Evolutionary conservation across 2,329 filamentous ascomycete genomes (phyloP).

Genomic region (Neopestalotiopsis clavispora): DNA sequence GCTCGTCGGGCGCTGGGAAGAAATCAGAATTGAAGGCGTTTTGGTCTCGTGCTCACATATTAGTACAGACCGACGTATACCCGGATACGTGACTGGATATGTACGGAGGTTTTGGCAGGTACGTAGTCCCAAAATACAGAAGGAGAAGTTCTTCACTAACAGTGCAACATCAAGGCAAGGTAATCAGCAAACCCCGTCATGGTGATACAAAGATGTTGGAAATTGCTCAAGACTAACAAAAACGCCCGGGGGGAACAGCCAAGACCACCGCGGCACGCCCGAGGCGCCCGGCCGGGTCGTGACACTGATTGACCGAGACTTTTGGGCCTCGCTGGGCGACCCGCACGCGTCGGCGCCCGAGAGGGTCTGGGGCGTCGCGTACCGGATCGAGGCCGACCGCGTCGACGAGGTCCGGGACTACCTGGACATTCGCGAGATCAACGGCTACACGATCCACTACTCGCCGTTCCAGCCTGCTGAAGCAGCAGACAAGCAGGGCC

Average conservation of each 20-base stretch:
- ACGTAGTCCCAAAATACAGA: constrained; percentile 25
- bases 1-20: too few relatives aligned
- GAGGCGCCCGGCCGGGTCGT: constrained; percentile 88
- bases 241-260: constrained; percentile 53
- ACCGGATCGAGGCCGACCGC: constrained; percentile 75
- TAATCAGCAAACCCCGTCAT: constrained; percentile 7
- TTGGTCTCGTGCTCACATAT: not conserved
- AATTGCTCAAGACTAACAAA: not conserved
- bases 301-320: constrained; percentile 83
- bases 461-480: constrained; percentile 73
- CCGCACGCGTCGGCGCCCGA: constrained; percentile 64
- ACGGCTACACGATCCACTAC: constrained; percentile 94
- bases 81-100: constrained; percentile 91
- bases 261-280: constrained; percentile 94
- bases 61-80: constrained; percentile 74
- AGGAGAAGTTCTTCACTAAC: not conserved
- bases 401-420: constrained; percentile 86
- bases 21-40: too few relatives aligned
- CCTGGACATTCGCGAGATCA: constrained; percentile 95
- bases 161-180: constrained; percentile 27
- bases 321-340: constrained; percentile 81
- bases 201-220: too few relatives aligned
- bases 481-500: constrained; percentile 23
- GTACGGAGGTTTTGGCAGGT: constrained; percentile 98
- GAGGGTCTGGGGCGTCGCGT: constrained; percentile 89